Base-by-base conservation (phyloP, 129 eudicot species). In the Saussurea involucrata region DNA sequence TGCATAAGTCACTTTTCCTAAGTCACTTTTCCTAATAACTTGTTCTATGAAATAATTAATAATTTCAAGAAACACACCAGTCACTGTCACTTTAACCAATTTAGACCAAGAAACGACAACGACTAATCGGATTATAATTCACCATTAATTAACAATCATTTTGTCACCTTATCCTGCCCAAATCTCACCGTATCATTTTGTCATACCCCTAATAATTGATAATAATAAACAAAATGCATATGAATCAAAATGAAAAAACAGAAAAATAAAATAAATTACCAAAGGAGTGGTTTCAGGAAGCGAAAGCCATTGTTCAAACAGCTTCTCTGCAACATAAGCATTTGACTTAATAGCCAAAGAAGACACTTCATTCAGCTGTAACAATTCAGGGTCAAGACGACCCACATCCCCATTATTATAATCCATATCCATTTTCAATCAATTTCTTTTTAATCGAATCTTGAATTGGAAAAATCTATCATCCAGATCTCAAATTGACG, bases 241-340 rank as follows among this genome's bases (percentile, higher is more conserved):
- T 0, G 55, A 42, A 70, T 13, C 58, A 20, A 74, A 27, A 49
- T 37, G 24, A 13, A 73, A 65, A 31, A 22, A 74, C 22, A n/a
- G 2, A 55, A 9, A 12, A 69, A 9, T 36, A 36, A 8, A 36
- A 36, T 36, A 2, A 15, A 58, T 79, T 90, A 93, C 98, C 98
- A 90, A 67, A 0, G 85, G 36, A 78, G 82, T 63, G 34, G 98
- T 88, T 66, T 93, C 98, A 6, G 96, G 89, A 22, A 93, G 92
- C 67, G 96, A 93, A 46, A 93, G 95, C 98, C 98, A 93, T 87
- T 90, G 96, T 31, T 93, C 94, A 61, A 88, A 93, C 57, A 93
- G 89, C 84, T 86, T 88, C 68, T 90, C 88, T 1, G 94, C 96
- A 55, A 88, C 84, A 66, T 66, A 90, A 66, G 96, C 84, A 78